A percentile compares a stretch with the other conserved stretches of the same genome.
Conservation (phyloP, 2,329 filamentous ascomycete species). For the Exophiala sp. region DNA sequence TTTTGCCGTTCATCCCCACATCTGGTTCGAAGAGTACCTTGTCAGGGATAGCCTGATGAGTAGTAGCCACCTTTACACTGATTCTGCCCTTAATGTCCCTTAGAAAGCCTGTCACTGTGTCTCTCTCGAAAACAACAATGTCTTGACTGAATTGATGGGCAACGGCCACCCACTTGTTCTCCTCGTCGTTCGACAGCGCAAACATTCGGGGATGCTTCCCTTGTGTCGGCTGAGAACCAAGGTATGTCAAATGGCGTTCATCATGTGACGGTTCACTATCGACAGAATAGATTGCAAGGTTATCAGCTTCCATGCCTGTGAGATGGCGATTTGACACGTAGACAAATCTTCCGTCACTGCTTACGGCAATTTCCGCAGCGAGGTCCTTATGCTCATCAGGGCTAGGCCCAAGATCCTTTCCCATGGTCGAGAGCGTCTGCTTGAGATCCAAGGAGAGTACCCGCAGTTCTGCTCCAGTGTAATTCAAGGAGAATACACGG, state of each 20-base stretch:
- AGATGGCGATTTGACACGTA: conserved; percentile 15
- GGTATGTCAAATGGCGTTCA: conserved; percentile 6
- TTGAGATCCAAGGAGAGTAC: conserved; percentile 2
- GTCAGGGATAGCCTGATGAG: conserved; percentile 3
- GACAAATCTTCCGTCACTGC: conserved; percentile 13
- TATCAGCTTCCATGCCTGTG: conserved; percentile 3
- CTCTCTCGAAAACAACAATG: conserved; percentile 11
- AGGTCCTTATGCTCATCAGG: conserved; percentile 7
- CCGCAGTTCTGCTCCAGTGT: not conserved
- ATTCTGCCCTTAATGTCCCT: conserved; percentile 8
- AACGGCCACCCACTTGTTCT: conserved; percentile 11
- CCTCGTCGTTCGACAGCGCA: conserved; percentile 9
- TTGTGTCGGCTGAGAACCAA: not conserved
- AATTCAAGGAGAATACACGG: conserved; percentile 5
- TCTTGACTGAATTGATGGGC: conserved; percentile 11
- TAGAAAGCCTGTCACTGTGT: conserved; percentile 3
- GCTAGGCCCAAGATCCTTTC: conserved; percentile 2
- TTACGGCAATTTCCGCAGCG: conserved; percentile 12
- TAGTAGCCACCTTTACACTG: not conserved
- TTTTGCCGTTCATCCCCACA: not conserved
- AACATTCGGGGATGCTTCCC: conserved; percentile 12
- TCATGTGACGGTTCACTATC: conserved; percentile 7
- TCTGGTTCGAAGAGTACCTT: conserved; percentile 3
- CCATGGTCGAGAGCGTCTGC: conserved; percentile 7
- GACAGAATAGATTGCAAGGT: conserved; percentile 6